Base-by-base conservation (phyloP, 768 basidiomycete genomes). In the Saitozyma sp. region DNA sequence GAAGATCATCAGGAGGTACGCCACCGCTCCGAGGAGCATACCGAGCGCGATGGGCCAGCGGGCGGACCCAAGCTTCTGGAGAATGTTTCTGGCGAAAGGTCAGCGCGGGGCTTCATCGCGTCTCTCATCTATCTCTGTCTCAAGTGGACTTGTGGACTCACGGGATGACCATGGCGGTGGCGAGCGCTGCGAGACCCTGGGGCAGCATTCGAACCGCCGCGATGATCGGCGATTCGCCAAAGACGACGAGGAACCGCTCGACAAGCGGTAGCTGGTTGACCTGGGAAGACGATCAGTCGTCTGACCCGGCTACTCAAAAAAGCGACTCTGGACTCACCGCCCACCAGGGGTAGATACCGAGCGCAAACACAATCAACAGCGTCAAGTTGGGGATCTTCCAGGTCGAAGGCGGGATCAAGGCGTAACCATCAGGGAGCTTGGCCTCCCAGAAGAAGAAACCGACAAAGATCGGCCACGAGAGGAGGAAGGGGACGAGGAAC, bases 401-500 rank as follows among this genome's bases (percentile, higher is more conserved):
- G 9, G 66, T 68, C 8, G 40, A 41, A 7, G 64, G 59, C 8
- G 70, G 70, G n/a, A 75, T 61, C 19, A 72, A 39, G 0, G 73
- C 71, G 43, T 62, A 49, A 8, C 48, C 54, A 9, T 38, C 50
- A 2, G 57, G 52, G 29, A 61, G 46, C 9, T 52, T 10, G 1
- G 56, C 46, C 50, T 73, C 69, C 73, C 73, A 74, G 19, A 63
- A n/a, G 65, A 75, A 67, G 49, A 77, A 75, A 14, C 55, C 56
- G 8, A 62, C 45, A 46, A 71, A 62, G 42, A 67, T 29, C 11
- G 63, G 39, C 16, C 61, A 54, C 39, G 58, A 54, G 40, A 75
- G 42, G 19, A 69, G 40, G 58, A 74, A 51, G 3, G 73, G 66
- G 1, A 62, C 71, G 17, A 70, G 48, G 53, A 72, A 70, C 16